Evolutionary conservation across 768 basidiomycete genomes (phyloP).

Genomic region (Lactarius vividus): DNA sequence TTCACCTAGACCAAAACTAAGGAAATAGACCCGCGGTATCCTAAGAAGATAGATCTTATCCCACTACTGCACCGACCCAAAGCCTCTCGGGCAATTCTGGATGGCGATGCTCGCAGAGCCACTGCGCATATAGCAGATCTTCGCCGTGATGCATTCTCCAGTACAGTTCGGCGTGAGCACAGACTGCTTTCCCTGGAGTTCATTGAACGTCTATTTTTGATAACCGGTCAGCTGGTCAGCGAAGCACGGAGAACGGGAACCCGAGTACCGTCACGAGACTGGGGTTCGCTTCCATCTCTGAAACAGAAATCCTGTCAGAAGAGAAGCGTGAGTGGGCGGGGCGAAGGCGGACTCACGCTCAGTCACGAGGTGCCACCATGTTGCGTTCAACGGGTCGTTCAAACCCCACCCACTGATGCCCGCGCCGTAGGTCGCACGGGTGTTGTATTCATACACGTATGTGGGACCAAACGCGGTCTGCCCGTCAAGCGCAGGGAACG

Average conservation of each 20-base stretch:
- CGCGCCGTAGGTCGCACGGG: slow-evolving; percentile 62
- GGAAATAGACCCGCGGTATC: neutral
- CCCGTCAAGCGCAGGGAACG: slow-evolving; percentile 55
- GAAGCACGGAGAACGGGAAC: neutral
- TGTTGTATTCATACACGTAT: slow-evolving; percentile 62
- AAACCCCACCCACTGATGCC: slow-evolving; percentile 56
- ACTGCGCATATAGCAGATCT: slow-evolving; percentile 75
- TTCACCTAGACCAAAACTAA: neutral
- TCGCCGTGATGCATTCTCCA: slow-evolving; percentile 59
- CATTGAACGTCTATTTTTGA: slow-evolving; percentile 54
- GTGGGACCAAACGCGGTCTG: slow-evolving; percentile 59
- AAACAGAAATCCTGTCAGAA: slow-evolving; percentile 7
- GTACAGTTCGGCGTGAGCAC: slow-evolving; percentile 53
- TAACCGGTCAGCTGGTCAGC: neutral
- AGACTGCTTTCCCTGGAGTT: slow-evolving; percentile 70
- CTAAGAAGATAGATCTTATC: neutral
- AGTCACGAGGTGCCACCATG: slow-evolving; percentile 81
- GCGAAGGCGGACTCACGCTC: slow-evolving; percentile 47
- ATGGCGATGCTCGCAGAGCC: slow-evolving; percentile 61
- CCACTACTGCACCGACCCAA: slow-evolving; percentile 57
- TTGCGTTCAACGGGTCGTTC: slow-evolving; percentile 71
- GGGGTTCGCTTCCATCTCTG: slow-evolving; percentile 58
- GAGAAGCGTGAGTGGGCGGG: neutral
- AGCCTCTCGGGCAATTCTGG: slow-evolving; percentile 59
- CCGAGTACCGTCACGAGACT: slow-evolving; percentile 52